phyloP scores from a whole-genome alignment of 352 stramenopile species.

The Phytopythium kandeliae region DNA sequence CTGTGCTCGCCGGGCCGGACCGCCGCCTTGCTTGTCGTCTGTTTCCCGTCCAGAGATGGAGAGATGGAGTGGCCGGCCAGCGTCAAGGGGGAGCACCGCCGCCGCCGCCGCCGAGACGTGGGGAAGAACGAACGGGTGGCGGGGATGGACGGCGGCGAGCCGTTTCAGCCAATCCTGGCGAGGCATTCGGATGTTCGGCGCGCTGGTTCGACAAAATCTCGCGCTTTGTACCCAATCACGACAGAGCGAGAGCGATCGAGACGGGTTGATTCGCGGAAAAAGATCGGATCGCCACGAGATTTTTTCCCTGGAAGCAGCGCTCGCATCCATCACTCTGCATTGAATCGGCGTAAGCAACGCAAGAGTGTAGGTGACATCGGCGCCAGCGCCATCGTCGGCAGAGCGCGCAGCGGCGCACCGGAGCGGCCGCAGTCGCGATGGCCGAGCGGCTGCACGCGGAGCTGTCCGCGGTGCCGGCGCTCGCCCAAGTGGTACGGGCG shows the following conservation, averaged over 20 bases:
- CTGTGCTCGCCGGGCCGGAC: not conserved
- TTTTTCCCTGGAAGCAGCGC: not conserved
- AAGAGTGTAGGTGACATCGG: no score
- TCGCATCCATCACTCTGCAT: no score
- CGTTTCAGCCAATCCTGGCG: not conserved
- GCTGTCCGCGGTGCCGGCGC: conserved; percentile 22
- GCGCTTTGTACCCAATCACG: not conserved
- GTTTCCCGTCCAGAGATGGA: conserved; percentile 2
- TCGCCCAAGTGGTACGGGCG: conserved; percentile 21
- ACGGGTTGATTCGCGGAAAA: conserved; percentile 3
- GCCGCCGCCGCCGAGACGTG: not conserved
- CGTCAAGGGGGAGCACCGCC: not conserved
- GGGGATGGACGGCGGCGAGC: not conserved
- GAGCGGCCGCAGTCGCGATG: not conserved
- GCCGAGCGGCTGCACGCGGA: conserved; percentile 24
- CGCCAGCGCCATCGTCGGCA: no score
- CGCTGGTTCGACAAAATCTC: not conserved
- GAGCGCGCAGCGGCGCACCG: no score
- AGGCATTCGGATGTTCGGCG: not conserved
- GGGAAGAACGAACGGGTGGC: not conserved
- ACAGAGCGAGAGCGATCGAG: not conserved
- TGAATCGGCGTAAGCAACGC: no score
- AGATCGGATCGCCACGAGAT: not conserved
- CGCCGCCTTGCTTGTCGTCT: no score
- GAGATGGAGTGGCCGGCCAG: not conserved